A percentile compares a stretch with the other conserved stretches of the same genome.
Evolutionary conservation across 257 asterid genomes (phyloP).

Genomic region (Plantago major): DNA sequence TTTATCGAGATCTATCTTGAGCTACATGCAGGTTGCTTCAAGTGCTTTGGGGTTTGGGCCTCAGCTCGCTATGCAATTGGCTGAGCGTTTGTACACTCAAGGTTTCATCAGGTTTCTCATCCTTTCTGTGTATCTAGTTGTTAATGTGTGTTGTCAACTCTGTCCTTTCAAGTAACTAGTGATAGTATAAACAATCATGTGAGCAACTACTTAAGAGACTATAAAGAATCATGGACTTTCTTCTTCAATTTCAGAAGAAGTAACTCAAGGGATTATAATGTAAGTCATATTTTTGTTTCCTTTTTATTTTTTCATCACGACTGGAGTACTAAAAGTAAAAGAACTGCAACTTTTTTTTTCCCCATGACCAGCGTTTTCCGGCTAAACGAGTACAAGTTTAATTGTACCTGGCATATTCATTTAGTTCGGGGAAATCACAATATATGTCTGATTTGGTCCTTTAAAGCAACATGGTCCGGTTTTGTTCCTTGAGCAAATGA

Average conservation of each 20-base stretch:
- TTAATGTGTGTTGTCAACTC: conserved; percentile 7
- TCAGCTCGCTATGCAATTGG: conserved; percentile 88
- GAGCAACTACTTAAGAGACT: conserved; percentile 5
- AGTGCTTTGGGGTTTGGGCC: conserved; percentile 91
- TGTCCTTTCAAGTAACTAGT: not conserved
- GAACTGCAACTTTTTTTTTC: too few relatives aligned
- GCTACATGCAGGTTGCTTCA: conserved; percentile 77
- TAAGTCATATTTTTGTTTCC: not conserved
- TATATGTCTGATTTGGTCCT: too few relatives aligned
- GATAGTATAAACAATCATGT: not conserved
- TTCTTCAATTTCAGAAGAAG: not conserved
- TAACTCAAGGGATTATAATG: not conserved
- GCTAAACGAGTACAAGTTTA: too few relatives aligned
- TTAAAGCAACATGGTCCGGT: too few relatives aligned
- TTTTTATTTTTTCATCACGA: too few relatives aligned
- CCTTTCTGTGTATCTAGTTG: conserved; percentile 9
- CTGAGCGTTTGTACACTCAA: conserved; percentile 91
- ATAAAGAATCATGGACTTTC: not conserved
- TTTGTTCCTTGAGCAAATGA: too few relatives aligned
- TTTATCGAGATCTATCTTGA: conserved; percentile 20
- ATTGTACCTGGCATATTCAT: too few relatives aligned
- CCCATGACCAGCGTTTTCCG: too few relatives aligned
- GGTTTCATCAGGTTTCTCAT: conserved; percentile 76
- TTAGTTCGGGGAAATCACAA: too few relatives aligned
- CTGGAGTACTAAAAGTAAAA: too few relatives aligned